phyloP scores from a whole-genome alignment of 495 filamentous ascomycete genomes.

The Daldinia concentrica region DNA sequence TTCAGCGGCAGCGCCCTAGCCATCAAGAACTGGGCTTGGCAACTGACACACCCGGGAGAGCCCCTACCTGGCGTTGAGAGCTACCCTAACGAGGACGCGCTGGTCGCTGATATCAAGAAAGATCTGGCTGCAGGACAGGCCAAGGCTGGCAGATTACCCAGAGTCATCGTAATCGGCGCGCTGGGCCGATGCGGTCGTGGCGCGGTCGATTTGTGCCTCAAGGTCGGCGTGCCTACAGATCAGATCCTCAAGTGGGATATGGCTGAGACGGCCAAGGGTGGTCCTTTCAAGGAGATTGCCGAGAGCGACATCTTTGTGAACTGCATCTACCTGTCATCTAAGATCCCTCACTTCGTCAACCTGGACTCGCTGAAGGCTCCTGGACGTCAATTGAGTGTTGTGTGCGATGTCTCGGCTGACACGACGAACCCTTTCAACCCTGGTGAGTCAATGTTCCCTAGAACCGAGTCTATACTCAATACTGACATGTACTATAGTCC shows the following conservation, averaged over 20 bases:
- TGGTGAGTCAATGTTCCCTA: constrained; percentile 45
- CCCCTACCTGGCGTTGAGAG: constrained; percentile 73
- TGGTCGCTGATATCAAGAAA: constrained; percentile 78
- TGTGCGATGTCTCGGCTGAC: constrained; percentile 87
- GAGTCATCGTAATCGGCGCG: constrained; percentile 70
- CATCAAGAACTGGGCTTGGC: constrained; percentile 89
- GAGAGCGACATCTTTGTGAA: constrained; percentile 86
- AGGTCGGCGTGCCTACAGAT: constrained; percentile 76
- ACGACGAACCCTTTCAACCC: constrained; percentile 74
- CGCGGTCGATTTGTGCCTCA: constrained; percentile 79
- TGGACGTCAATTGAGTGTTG: constrained; percentile 78
- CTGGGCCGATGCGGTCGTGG: constrained; percentile 89
- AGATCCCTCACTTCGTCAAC: constrained; percentile 79
- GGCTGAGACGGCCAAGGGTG: constrained; percentile 82
- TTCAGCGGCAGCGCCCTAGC: constrained; percentile 85
- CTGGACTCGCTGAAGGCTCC: constrained; percentile 71
- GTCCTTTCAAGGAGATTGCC: constrained; percentile 88
- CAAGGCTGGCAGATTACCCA: constrained; percentile 58
- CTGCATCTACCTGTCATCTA: constrained; percentile 81
- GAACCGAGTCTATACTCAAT: background rate
- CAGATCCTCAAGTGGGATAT: constrained; percentile 93
- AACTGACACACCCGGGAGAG: constrained; percentile 73
- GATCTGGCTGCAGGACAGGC: constrained; percentile 65
- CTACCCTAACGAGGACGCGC: constrained; percentile 78
- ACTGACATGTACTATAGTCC: constrained; percentile 64